Base-by-base conservation (phyloP, 2,329 filamentous ascomycete species). In the Botrytis aclada region DNA sequence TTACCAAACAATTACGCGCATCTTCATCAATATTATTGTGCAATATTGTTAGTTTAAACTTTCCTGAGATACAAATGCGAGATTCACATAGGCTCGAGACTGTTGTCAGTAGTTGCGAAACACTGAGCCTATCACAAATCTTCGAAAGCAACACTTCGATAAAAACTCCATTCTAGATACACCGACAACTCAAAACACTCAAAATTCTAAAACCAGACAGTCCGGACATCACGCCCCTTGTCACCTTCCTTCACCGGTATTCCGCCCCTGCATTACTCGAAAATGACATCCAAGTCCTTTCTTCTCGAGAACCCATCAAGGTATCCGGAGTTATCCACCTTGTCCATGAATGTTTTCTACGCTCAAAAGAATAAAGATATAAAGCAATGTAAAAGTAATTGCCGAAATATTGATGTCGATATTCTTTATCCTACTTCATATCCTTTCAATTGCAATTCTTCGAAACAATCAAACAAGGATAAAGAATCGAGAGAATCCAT, bases 331-430 rank as follows among this genome's bases (percentile, higher is more conserved):
- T 71, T 63, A 16, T 32, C 60, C 22, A 65, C 29, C 20, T 34
- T 65, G n/a, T 71, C 60, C 20, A 70, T 76, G 7, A 77, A 77
- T 64, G n/a, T 78, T 66, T 75, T 77, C 43, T 77, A 74, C 47
- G 32, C 12, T n/a, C 58, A 65, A 41, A 66, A 37, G 18, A n/a
- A 29, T 34, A 41, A 14, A 54, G 32, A 58, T 66, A 71, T 71
- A 71, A 71, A 65, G 37, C 34, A 73, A 32, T 75, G 74, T 60
- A 75, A 69, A 64, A 77, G 72, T 66, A 79, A 79, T 73, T 78
- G 77, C 70, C 71, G 69, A 41, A 74, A 37, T n/a, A 77, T 78
- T 56, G 73, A 78, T 43, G 72, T 78, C 6, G 32, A 67, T 18
- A 60, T 77, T 43, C 69, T 76, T 63, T 76, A 73, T 70, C 58